phyloP scores from a whole-genome alignment of 805 yeast genomes.

The Scheffersomyces amazonensis region DNA sequence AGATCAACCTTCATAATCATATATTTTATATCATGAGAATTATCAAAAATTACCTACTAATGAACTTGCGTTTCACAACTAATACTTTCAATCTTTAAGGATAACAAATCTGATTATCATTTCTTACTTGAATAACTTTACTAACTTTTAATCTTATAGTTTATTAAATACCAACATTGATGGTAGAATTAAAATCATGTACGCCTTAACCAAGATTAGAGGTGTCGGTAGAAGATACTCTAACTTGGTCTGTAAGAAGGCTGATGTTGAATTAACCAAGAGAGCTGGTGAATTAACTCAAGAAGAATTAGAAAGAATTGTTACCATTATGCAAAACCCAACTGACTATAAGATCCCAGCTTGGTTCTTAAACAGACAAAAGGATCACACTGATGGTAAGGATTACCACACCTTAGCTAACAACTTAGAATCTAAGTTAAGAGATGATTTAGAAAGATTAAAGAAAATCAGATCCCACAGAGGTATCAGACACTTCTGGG shows the following conservation, averaged over 20 bases:
- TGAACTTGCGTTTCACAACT: too few relatives aligned
- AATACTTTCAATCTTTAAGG: too few relatives aligned
- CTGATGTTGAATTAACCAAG: conserved; percentile 97
- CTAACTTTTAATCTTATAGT: conserved; percentile 48
- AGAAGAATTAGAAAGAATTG: conserved; percentile 99
- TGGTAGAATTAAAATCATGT: conserved; percentile 99
- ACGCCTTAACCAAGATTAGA: conserved; percentile 99
- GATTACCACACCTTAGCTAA: conserved; percentile 98
- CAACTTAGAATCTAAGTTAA: conserved; percentile 98
- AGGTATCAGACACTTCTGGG: conserved; percentile 99
- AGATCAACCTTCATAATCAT: too few relatives aligned
- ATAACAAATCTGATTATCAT: too few relatives aligned
- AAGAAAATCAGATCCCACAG: conserved; percentile 99
- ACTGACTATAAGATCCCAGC: conserved; percentile 98
- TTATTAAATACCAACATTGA: conserved; percentile 99
- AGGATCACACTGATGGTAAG: conserved; percentile 97
- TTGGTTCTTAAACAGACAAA: conserved; percentile 99
- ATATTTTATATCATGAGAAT: too few relatives aligned
- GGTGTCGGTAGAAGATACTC: conserved; percentile 99
- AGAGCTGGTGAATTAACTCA: conserved; percentile 99
- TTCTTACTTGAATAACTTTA: conserved; percentile 6
- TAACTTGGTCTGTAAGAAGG: conserved; percentile 99
- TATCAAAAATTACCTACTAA: too few relatives aligned
- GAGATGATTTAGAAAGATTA: conserved; percentile 99
- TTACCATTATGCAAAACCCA: conserved; percentile 99